Conservation (phyloP, 345 rosid species). For the Gynandropsis gynandra region DNA sequence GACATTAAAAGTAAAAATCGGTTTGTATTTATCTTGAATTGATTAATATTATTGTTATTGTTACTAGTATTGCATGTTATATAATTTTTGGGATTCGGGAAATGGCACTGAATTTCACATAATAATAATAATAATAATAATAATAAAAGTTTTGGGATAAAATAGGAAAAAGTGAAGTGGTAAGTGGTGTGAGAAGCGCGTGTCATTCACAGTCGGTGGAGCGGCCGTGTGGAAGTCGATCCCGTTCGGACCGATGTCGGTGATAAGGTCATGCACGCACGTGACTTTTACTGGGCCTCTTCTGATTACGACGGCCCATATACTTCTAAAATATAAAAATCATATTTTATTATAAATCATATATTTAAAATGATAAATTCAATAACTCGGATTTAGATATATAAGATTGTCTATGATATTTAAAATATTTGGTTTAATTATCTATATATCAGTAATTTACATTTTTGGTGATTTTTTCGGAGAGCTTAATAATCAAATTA, state of each 20-base stretch:
- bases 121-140: too few relatives aligned
- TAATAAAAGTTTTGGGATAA: background rate
- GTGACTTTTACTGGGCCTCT: conserved; percentile 19
- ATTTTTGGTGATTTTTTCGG: too few relatives aligned
- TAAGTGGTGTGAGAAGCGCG: conserved; percentile 9
- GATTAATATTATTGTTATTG: background rate
- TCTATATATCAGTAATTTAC: too few relatives aligned
- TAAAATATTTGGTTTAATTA: too few relatives aligned
- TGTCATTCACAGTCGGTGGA: conserved; percentile 20
- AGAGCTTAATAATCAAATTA: too few relatives aligned
- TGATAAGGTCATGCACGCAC: conserved; percentile 18
- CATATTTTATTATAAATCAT: background rate
- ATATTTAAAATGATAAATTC: background rate
- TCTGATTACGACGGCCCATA: too few relatives aligned
- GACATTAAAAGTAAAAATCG: conserved; percentile 12
- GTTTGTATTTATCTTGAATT: background rate
- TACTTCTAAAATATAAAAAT: conserved; percentile 5
- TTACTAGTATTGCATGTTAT: background rate
- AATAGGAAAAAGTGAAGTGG: conserved; percentile 6
- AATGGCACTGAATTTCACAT: too few relatives aligned
- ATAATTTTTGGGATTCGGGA: too few relatives aligned
- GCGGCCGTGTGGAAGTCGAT: conserved; percentile 16
- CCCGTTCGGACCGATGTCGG: conserved; percentile 27
- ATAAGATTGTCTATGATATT: too few relatives aligned
- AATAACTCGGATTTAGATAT: conserved; percentile 9